A percentile compares a stretch with the other conserved stretches of the same genome.
Evolutionary conservation across 371 early-diverging fungal genomes (phyloP).

Genomic region (Actinomortierella ambigua): DNA sequence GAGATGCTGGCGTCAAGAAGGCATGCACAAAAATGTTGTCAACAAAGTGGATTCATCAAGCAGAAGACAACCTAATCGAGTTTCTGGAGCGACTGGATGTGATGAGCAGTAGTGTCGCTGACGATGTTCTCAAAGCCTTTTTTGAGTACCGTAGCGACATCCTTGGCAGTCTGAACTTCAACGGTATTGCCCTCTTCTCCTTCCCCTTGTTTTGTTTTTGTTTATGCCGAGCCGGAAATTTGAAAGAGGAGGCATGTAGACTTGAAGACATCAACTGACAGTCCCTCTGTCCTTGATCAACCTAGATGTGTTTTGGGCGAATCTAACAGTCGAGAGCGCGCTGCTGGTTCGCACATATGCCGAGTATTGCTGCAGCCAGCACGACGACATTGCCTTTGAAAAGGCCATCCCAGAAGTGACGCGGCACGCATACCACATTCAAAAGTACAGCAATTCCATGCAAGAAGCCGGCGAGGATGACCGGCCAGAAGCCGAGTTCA

Average conservation of each 20-base stretch:
- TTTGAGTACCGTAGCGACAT: constrained; percentile 71
- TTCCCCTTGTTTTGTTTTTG: background rate
- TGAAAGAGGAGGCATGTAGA: background rate
- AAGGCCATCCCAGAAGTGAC: constrained; percentile 75
- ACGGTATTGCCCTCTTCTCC: constrained; percentile 45
- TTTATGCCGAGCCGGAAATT: background rate
- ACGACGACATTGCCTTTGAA: constrained; percentile 63
- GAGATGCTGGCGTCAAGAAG: constrained; percentile 74
- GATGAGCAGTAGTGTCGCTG: constrained; percentile 69
- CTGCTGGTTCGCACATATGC: constrained; percentile 73
- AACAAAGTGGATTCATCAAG: constrained; percentile 78
- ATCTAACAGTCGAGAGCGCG: constrained; percentile 77
- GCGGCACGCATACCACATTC: constrained; percentile 70
- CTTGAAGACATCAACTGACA: background rate
- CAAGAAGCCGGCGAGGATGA: constrained; percentile 65
- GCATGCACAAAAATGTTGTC: constrained; percentile 77
- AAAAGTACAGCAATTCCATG: constrained; percentile 67
- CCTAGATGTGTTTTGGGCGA: constrained; percentile 75
- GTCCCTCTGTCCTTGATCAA: background rate
- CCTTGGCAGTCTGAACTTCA: constrained; percentile 59
- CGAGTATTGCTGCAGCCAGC: constrained; percentile 54
- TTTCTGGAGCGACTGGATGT: constrained; percentile 86
- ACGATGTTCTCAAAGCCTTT: constrained; percentile 69
- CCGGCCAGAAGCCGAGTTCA: constrained; percentile 71
- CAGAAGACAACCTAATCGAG: constrained; percentile 77